Evolutionary conservation across 306 rosid species (phyloP), one percentile per base, ranked within the genome.

Genomic region (Vicia villosa): DNA sequence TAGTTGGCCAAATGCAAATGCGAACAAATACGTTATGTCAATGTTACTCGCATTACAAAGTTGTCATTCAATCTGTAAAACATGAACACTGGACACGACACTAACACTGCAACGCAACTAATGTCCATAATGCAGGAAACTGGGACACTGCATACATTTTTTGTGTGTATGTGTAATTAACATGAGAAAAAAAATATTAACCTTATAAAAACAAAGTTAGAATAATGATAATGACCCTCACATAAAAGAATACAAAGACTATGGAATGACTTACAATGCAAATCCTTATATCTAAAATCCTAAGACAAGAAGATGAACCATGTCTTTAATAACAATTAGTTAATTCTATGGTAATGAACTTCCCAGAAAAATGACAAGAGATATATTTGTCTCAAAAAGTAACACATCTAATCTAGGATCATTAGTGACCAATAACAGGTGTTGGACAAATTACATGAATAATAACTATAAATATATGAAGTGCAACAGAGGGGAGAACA

Each of bases 31-130:
- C 52, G 50, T 42, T 47, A 30, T 30, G 30, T 8, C 14, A 43
- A 37, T 38, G 28, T 6, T 16, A 49, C 54, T 76, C 8, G 52
- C 54, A 47, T 56, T 49, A n/a, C 68, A 42, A 22, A 40, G 57
- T 1, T 49, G 55, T 16, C 56, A 49, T 19, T 49, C 17, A 49
- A 49, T 9, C 56, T 8, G 19, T 17, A n/a, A 19, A 49, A 49
- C 56, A 49, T 0, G 5, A 10, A 49, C 24, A 17, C 12, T 0
- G 5, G 4, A 16, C 12, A 42, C 6, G 49, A 4, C 49, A 42
- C 49, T 3, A 6, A 42, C 49, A 13, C 10, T 13, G 49, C 16
- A 14, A 42, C 26, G 2, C 13, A 2, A 5, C 57, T 51, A 20
- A 20, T 51, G n/a, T 51, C 15, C 58, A 51, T 20, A 51, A 19